These are phyloP conservation scores for Wakefieldia striispora DNA, from an alignment of 768 basidiomycete species.

Conservation along the genomic window DNA sequence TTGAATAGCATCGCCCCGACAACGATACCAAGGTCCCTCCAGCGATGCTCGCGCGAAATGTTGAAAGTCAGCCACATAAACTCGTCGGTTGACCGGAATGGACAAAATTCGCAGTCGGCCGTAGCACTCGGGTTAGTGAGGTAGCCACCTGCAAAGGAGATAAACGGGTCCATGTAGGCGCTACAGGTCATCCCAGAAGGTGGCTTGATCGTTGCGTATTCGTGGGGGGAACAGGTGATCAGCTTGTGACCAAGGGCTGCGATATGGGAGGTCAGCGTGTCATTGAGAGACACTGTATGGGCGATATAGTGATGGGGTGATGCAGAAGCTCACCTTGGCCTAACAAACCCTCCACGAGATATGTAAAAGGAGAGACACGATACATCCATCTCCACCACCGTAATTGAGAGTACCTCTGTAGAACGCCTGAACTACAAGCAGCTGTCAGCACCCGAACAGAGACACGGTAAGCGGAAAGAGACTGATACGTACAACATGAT, in stretches of 20 bases:
- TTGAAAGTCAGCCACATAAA: conserved; percentile 24
- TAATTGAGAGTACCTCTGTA: conserved; percentile 42
- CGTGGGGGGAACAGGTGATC: conserved; percentile 49
- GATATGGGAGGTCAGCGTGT: background rate
- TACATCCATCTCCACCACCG: conserved; percentile 38
- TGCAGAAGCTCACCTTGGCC: conserved; percentile 24
- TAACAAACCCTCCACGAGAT: conserved; percentile 45
- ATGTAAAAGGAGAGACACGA: conserved; percentile 48
- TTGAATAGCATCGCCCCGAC: conserved; percentile 38
- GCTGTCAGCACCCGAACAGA: background rate
- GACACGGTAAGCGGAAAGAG: background rate
- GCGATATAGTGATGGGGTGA: too few relatives aligned
- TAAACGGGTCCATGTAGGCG: conserved; percentile 50
- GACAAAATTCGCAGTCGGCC: conserved; percentile 54
- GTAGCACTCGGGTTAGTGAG: conserved; percentile 54
- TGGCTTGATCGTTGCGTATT: conserved; percentile 53
- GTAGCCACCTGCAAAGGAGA: conserved; percentile 51
- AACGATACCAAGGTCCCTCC: conserved; percentile 13
- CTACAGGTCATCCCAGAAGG: conserved; percentile 53
- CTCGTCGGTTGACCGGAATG: conserved; percentile 49
- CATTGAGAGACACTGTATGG: too few relatives aligned
- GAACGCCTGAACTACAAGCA: conserved; percentile 41
- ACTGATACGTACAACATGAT: conserved; percentile 39
- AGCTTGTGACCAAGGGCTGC: conserved; percentile 40
- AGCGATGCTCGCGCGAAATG: conserved; percentile 2